These are phyloP conservation scores for Leccinum ochraceum DNA, from an alignment of 768 basidiomycete genomes.

Conservation along the genomic window DNA sequence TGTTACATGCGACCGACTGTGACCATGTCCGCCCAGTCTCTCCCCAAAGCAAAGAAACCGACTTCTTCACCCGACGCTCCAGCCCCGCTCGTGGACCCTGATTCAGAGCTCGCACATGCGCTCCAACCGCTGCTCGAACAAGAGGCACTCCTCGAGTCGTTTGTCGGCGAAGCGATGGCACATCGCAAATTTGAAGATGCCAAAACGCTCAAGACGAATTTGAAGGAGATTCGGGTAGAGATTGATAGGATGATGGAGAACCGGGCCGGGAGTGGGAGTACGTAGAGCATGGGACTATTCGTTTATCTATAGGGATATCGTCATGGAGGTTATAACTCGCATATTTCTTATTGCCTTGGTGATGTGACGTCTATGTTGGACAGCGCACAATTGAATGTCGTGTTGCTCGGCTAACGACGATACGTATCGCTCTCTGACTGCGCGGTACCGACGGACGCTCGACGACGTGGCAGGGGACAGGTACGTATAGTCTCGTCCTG, in stretches of 20 bases:
- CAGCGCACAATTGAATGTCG: too few relatives aligned
- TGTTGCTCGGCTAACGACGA: too few relatives aligned
- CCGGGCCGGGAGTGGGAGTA: conserved; percentile 20
- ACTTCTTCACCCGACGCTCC: conserved; percentile 13
- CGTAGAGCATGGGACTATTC: neutral
- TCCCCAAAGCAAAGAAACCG: conserved; percentile 49
- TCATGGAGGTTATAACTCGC: neutral
- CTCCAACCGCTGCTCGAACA: conserved; percentile 93
- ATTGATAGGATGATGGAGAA: conserved; percentile 66
- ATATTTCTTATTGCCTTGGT: neutral
- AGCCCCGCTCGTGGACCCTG: conserved; percentile 51
- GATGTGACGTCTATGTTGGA: too few relatives aligned
- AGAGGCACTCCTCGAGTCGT: conserved; percentile 87
- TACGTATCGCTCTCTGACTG: too few relatives aligned
- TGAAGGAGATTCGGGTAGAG: conserved; percentile 82
- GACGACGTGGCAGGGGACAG: too few relatives aligned
- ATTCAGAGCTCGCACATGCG: conserved; percentile 67
- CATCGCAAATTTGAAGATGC: conserved; percentile 96
- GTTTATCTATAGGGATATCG: conserved; percentile 4
- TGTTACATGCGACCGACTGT: neutral
- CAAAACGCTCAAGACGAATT: conserved; percentile 74
- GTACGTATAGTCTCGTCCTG: too few relatives aligned
- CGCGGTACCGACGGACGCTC: too few relatives aligned
- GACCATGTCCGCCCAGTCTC: conserved; percentile 32
- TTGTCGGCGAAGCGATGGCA: conserved; percentile 86